These are phyloP conservation scores for Lachnellula willkommii DNA, from an alignment of 2,329 filamentous ascomycete genomes.

Conservation along the genomic window DNA sequence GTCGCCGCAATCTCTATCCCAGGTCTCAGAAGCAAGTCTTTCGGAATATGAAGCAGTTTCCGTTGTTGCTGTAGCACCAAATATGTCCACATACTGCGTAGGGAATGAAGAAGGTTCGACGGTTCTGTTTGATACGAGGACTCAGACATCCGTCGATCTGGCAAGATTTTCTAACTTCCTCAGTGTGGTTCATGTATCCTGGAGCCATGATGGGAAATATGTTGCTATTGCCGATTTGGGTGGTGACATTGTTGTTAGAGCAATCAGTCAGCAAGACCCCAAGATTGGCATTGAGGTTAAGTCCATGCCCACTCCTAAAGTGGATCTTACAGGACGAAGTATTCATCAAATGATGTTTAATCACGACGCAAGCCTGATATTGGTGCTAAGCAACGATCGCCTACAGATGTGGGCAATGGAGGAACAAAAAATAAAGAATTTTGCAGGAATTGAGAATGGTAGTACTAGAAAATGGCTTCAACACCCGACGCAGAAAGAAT, in stretches of 20 bases:
- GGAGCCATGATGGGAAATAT: not conserved
- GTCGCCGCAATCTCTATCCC: not conserved
- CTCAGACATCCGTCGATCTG: not conserved
- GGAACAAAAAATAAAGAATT: no score
- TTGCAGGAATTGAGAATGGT: no score
- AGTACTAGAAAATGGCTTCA: no score
- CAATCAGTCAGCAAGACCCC: not conserved
- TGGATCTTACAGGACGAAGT: not conserved
- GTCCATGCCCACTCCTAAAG: not conserved
- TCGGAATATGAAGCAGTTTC: conserved; percentile 1
- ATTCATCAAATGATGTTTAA: not conserved
- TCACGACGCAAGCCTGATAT: not conserved
- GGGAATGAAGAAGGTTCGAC: conserved; percentile 7
- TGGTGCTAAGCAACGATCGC: not conserved
- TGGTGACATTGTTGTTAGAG: conserved; percentile 1
- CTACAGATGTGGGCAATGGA: not conserved
- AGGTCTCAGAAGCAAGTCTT: not conserved
- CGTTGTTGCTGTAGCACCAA: conserved; percentile 2
- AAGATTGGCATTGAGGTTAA: not conserved
- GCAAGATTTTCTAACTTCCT: not conserved
- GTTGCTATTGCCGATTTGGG: not conserved
- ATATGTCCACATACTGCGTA: not conserved
- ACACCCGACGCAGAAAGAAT: no score
- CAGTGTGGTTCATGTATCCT: not conserved
- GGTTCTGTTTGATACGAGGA: not conserved